Base-by-base conservation (phyloP, 2,329 filamentous ascomycete genomes). In the Clonostachys rosea region DNA sequence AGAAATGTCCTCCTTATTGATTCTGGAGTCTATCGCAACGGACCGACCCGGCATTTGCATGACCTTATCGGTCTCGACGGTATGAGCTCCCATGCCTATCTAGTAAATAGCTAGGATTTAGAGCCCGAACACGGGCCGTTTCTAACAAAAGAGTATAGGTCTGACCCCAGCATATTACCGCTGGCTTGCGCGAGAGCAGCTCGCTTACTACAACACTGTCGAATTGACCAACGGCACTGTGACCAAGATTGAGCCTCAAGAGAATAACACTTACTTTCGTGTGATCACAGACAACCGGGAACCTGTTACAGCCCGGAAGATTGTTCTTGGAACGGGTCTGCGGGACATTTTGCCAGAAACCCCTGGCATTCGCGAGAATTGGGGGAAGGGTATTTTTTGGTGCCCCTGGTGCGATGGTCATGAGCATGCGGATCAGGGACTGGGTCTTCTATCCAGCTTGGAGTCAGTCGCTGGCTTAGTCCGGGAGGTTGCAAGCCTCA, bases 351-450 rank as follows among this genome's bases (percentile, higher is more conserved):
- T 84, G 3, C 79, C 81, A 1, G 18, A 49, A 1, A 83, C 78
- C 0, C 79, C 80, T 0, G 81, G 81, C 1, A 46, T 84, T 0
- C 34, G 52, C 8, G 74, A 81, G 47, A 75, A 72, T 54, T 84
- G 76, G 72, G 79, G 78, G 43, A 69, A 76, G 49, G 81, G 81
- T 6, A 74, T 84, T 45, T 84, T 66, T 63, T 84, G 80, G 78
- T 84, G 81, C 47, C 79, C 79, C 0, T 84, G 81, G 81, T 84
- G 81, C 51, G 81, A 84, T 55, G 81, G 81, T 12, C 69, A 76
- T 52, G 81, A 84, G 61, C 79, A 84, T 57, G 75, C 73, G 0
- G 78, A 83, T 55, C 79, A 83, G 50, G 49, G 70, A 1, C 67
- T 84, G 2, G 49, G 80, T 2, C 66, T 84, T 34, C 58, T 85